These are phyloP conservation scores for Thielaviopsis ethacetica DNA, from an alignment of 2,329 filamentous ascomycete species.

Conservation along the genomic window DNA sequence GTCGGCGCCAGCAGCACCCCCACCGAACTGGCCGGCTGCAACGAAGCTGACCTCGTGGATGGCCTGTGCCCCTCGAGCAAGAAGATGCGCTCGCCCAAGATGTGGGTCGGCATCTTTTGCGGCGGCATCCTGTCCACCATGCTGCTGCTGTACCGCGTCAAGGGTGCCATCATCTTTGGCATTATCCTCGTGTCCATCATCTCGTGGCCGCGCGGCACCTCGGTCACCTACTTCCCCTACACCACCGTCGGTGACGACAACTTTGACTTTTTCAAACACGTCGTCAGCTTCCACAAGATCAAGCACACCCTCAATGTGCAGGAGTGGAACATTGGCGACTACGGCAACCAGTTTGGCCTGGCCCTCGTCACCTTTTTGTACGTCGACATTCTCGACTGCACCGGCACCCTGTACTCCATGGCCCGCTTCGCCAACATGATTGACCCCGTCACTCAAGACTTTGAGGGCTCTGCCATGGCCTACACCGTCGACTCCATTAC, in stretches of 20 bases:
- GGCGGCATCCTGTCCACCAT: conserved; percentile 66
- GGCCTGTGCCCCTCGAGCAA: conserved; percentile 41
- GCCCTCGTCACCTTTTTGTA: conserved; percentile 68
- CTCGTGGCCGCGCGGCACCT: conserved; percentile 66
- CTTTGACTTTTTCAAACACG: conserved; percentile 79
- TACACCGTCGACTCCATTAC: conserved; percentile 57
- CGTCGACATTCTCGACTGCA: conserved; percentile 65
- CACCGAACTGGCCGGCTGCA: conserved; percentile 59
- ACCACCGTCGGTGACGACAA: conserved; percentile 47
- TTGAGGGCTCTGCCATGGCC: conserved; percentile 68
- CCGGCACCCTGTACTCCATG: conserved; percentile 68
- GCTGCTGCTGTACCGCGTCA: conserved; percentile 72
- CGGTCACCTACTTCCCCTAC: conserved; percentile 69
- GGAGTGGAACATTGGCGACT: conserved; percentile 52
- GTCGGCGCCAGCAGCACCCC: conserved; percentile 54
- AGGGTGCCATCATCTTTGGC: conserved; percentile 71
- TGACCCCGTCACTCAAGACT: conserved; percentile 54
- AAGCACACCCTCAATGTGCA: conserved; percentile 51
- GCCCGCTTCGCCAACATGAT: conserved; percentile 55
- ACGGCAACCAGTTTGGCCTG: conserved; percentile 62
- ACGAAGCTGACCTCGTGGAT: conserved; percentile 18
- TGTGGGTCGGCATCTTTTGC: conserved; percentile 84
- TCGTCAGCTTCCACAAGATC: conserved; percentile 73
- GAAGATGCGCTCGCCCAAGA: conserved; percentile 68
- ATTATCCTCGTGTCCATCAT: conserved; percentile 75